Evolutionary conservation across 331 rosid species (phyloP).

Genomic region (Cydonia oblonga): DNA sequence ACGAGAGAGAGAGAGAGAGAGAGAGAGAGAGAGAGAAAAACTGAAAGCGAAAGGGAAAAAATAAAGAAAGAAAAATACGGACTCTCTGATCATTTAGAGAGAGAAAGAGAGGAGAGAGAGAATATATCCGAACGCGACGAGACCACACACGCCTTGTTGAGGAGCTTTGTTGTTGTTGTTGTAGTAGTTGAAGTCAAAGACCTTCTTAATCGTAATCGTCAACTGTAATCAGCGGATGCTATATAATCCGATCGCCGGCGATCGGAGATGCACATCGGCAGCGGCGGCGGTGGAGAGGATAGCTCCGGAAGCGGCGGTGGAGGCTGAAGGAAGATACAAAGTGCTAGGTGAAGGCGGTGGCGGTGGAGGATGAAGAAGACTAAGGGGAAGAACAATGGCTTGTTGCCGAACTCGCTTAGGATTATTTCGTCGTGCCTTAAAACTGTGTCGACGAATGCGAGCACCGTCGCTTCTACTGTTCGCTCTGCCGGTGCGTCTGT

Average conservation of each 20-base stretch:
- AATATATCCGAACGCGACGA: not conserved
- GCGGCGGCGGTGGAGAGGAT: not conserved
- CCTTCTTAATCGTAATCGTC: not conserved
- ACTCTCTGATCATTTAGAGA: not conserved
- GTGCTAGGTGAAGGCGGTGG: conserved; percentile 7
- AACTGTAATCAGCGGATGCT: conserved; percentile 22
- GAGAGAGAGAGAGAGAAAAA: no score
- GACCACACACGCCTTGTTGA: not conserved
- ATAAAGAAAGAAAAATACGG: not conserved
- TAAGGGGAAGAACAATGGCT: conserved; percentile 50
- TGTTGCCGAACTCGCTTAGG: conserved; percentile 74
- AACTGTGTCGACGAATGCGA: conserved; percentile 75
- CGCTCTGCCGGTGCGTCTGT: conserved; percentile 93
- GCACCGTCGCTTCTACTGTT: conserved; percentile 70
- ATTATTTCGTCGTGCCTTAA: conserved; percentile 78
- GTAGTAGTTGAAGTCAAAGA: conserved; percentile 9
- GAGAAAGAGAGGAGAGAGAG: not conserved
- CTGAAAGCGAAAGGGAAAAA: not conserved
- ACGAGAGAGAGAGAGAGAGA: no score
- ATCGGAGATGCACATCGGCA: conserved; percentile 36
- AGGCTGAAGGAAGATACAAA: not conserved
- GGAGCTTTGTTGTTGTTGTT: not conserved
- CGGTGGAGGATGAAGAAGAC: conserved; percentile 56
- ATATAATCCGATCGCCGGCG: conserved; percentile 21
- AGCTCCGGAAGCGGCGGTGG: conserved; percentile 6